Base-by-base conservation (phyloP, 2,329 filamentous ascomycete species). In the Pseudogymnoascus sp. region DNA sequence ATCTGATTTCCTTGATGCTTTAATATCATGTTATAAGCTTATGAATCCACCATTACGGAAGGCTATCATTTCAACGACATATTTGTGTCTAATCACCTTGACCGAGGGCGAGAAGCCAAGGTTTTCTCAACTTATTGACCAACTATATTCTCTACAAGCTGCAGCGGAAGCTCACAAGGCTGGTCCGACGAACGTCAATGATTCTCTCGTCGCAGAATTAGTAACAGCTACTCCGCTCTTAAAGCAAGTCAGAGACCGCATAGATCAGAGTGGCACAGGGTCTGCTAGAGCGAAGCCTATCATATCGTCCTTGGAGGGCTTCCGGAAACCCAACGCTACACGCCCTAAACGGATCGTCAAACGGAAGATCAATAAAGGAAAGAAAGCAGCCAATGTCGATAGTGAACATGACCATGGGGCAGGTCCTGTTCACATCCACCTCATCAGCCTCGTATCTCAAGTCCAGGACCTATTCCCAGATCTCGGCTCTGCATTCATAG, bases 391-490 rank as follows among this genome's bases (percentile, higher is more conserved):
- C 8, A 64, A 75, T 64, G 64, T 64, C 1, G 71, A 73, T 40
- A 75, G 76, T 50, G 77, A 81, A 5, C 62, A 67, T 63, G 68
- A 37, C 12, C 64, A 66, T 36, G 56, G 25, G 31, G 21, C 60
- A 56, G 62, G 42, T 2, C 61, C 65, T 25, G 56, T 72, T 56
- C 90, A 95, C 70, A 78, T 93, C 21, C 91, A 96, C 74, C 87
- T 82, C 44, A 89, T 96, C 84, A 93, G 89, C 69, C 84, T 93
- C 59, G 86, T 97, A 61, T 89, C 89, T 0, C 91, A 96, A 73
- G 82, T 99, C n/a, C 92, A 96, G 72, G 93, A 99, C 72, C 80
- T 97, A 0, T 97, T 97, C 71, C 91, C 93, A 0, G 86, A 96
- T 66, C 79, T 97, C 8, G 92, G 93, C 4, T 88, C 90, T 3